Evolutionary conservation across 441 rosid species (phyloP).

Genomic region (Pelargonium citronellum): DNA sequence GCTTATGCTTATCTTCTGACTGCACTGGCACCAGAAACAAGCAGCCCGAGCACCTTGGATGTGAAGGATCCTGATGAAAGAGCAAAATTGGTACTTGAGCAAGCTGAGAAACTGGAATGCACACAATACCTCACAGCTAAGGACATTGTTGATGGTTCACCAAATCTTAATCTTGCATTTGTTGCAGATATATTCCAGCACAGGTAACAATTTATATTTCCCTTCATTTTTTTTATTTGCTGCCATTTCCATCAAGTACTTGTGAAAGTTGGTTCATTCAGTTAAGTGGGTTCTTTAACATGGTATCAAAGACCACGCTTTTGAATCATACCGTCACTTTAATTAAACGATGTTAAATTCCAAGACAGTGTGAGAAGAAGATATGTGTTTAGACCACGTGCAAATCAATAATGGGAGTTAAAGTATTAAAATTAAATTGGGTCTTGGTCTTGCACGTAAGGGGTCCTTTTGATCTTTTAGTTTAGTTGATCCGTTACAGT

Average conservation of each 20-base stretch:
- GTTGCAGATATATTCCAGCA: constrained; percentile 94
- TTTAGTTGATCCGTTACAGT: too few relatives aligned
- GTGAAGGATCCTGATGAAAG: constrained; percentile 60
- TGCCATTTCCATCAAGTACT: neutral
- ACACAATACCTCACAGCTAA: constrained; percentile 70
- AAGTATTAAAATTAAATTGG: too few relatives aligned
- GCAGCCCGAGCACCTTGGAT: constrained; percentile 44
- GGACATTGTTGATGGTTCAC: constrained; percentile 90
- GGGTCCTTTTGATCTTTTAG: too few relatives aligned
- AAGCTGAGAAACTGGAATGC: constrained; percentile 93
- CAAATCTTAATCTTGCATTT: constrained; percentile 96
- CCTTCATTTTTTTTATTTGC: neutral
- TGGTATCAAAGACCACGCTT: too few relatives aligned
- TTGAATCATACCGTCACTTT: too few relatives aligned
- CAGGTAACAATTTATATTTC: constrained; percentile 42
- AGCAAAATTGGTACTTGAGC: constrained; percentile 77
- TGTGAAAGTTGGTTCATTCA: neutral
- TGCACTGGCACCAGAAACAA: constrained; percentile 92
- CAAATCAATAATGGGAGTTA: too few relatives aligned
- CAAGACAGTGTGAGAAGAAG: too few relatives aligned
- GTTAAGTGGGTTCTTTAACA: too few relatives aligned
- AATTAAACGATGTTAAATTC: too few relatives aligned
- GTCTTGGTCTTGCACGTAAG: too few relatives aligned
- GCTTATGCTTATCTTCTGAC: constrained; percentile 89
- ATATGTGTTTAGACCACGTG: too few relatives aligned